Evolutionary conservation across 1,139 yeast species (phyloP).

Genomic region (Kodamaea arcana): DNA sequence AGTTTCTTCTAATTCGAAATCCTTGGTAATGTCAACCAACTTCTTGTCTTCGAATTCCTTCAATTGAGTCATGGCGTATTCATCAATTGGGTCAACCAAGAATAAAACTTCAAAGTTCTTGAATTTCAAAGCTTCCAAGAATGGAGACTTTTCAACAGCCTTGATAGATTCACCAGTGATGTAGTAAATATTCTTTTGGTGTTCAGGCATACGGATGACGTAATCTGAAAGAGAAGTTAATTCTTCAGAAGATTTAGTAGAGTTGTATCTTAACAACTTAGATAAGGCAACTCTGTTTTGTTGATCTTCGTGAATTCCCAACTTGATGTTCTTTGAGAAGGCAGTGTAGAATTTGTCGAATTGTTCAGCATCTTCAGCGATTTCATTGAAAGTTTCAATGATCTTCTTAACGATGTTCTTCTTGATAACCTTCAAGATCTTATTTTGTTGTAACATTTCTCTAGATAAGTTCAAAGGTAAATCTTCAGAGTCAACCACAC

Average conservation of each 20-base stretch:
- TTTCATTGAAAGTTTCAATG: constrained; percentile 98
- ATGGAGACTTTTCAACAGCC: constrained; percentile 98
- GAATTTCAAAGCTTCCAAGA: constrained; percentile 97
- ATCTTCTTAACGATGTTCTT: constrained; percentile 99
- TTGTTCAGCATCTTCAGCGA: constrained; percentile 98
- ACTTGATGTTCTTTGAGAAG: constrained; percentile 96
- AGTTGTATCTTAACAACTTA: constrained; percentile 94
- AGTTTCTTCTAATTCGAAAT: constrained; percentile 97
- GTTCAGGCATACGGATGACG: constrained; percentile 99
- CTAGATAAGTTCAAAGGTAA: constrained; percentile 99
- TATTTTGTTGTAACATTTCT: constrained; percentile 99
- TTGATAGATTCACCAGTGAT: constrained; percentile 98
- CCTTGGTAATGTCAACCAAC: constrained; percentile 98
- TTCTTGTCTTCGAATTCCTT: constrained; percentile 99
- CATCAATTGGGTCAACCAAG: constrained; percentile 99
- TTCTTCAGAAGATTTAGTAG: constrained; percentile 94
- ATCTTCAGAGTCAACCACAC: constrained; percentile 99
- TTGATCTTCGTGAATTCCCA: constrained; percentile 98
- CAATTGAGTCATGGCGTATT: constrained; percentile 98
- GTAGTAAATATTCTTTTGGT: constrained; percentile 98
- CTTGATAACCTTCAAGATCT: constrained; percentile 98
- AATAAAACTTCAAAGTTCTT: constrained; percentile 97
- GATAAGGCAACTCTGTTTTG: constrained; percentile 96
- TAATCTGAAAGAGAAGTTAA: constrained; percentile 92
- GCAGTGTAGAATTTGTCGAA: constrained; percentile 98